Evolutionary conservation across 2,329 filamentous ascomycete species (phyloP).

Genomic region (Epichloe bromicola): DNA sequence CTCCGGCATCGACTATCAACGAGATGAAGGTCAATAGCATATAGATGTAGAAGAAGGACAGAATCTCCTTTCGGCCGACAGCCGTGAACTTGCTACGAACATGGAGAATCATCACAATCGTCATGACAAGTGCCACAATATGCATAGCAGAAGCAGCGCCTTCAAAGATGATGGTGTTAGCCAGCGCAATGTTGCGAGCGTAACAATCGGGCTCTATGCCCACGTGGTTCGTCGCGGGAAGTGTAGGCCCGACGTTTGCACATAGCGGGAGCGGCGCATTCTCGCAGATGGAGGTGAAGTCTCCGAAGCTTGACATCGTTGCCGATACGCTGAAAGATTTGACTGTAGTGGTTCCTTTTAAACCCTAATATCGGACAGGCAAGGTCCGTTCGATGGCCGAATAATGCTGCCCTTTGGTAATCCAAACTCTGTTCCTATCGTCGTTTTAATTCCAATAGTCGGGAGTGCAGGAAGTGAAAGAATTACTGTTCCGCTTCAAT

Average conservation of each 20-base stretch:
- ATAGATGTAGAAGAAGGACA: constrained; percentile 95
- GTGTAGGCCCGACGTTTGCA: constrained; percentile 66
- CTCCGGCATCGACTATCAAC: constrained; percentile 82
- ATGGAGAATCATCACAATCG: constrained; percentile 92
- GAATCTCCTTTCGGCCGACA: constrained; percentile 63
- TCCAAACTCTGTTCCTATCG: not conserved
- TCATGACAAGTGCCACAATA: constrained; percentile 83
- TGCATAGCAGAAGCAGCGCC: constrained; percentile 84
- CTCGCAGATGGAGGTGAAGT: constrained; percentile 77
- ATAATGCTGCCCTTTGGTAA: not conserved
- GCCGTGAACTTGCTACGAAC: constrained; percentile 96
- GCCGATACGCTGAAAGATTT: constrained; percentile 8
- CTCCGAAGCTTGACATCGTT: constrained; percentile 70
- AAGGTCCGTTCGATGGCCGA: not conserved
- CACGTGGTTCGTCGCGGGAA: constrained; percentile 50
- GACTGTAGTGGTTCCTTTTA: not conserved
- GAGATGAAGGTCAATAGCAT: constrained; percentile 81
- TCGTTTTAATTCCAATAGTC: not conserved
- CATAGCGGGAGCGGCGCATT: constrained; percentile 80
- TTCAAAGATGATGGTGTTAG: constrained; percentile 98
- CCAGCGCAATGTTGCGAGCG: constrained; percentile 85
- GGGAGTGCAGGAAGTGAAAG: not conserved
- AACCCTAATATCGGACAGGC: not conserved
- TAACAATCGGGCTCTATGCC: constrained; percentile 88
- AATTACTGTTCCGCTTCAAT: not conserved